Percentiles rank a stretch among this genome's conserved stretches.
These are phyloP conservation scores for Phytophthora constricta DNA, from an alignment of 352 stramenopile species.

Conservation along the genomic window DNA sequence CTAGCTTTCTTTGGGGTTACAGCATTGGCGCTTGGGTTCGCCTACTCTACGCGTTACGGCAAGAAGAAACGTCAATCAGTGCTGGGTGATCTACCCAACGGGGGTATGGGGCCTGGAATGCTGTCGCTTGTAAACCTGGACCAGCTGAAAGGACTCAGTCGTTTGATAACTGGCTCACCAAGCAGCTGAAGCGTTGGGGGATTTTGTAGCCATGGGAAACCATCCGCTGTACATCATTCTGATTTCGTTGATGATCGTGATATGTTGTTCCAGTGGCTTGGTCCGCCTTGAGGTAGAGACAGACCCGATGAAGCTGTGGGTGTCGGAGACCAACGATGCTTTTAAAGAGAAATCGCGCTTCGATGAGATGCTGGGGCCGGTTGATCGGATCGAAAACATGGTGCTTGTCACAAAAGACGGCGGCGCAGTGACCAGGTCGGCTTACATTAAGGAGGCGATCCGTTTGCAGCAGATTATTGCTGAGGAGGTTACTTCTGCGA, in stretches of 20 bases:
- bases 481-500: slow-evolving; percentile 22
- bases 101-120: slow-evolving; percentile 12
- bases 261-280: slow-evolving; percentile 49
- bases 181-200: slow-evolving; percentile 53
- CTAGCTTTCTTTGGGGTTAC: slow-evolving; percentile 51
- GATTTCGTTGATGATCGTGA: slow-evolving; percentile 45
- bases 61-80: slow-evolving; percentile 40
- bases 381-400: slow-evolving; percentile 61
- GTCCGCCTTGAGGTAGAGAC: slow-evolving; percentile 53
- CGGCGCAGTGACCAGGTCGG: slow-evolving; percentile 46
- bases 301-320: slow-evolving; percentile 66
- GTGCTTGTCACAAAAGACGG: slow-evolving; percentile 69
- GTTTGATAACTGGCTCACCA: slow-evolving; percentile 46
- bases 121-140: slow-evolving; percentile 32
- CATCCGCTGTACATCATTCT: slow-evolving; percentile 57
- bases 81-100: slow-evolving; percentile 24
- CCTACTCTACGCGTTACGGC: slow-evolving; percentile 48
- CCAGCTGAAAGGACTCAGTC: slow-evolving; percentile 38
- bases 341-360: slow-evolving; percentile 57
- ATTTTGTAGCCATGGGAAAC: slow-evolving; percentile 52
- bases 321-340: slow-evolving; percentile 44
- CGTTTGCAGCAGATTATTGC: slow-evolving; percentile 51
- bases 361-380: slow-evolving; percentile 56
- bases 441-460: slow-evolving; percentile 65
- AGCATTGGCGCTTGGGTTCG: slow-evolving; percentile 49